phyloP scores from a whole-genome alignment of 169 alveolate species.

The Babesia divergens region DNA sequence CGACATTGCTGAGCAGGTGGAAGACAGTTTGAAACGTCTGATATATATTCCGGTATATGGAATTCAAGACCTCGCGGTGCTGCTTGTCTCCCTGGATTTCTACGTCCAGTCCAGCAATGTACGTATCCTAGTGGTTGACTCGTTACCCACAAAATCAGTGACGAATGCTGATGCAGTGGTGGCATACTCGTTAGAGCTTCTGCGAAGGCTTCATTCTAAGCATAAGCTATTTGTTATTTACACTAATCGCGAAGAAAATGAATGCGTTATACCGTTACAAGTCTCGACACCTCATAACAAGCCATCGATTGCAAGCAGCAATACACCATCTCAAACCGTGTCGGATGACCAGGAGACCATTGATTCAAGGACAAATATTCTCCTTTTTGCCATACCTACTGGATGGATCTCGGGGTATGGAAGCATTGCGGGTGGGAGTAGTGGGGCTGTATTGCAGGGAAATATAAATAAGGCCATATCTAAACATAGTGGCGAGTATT shows the following conservation, averaged over 20 bases:
- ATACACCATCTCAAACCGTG: neutral
- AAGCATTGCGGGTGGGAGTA: neutral
- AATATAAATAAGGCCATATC: too few species aligned
- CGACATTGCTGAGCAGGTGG: neutral
- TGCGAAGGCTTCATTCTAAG: neutral
- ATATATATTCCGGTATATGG: constrained; percentile 14
- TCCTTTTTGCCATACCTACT: neutral
- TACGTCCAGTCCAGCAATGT: neutral
- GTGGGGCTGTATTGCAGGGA: too few species aligned
- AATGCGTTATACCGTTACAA: neutral
- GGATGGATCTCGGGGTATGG: neutral
- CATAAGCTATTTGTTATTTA: neutral
- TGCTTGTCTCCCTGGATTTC: constrained; percentile 4
- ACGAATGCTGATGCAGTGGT: neutral
- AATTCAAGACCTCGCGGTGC: neutral
- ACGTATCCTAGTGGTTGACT: neutral
- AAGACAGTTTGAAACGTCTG: neutral
- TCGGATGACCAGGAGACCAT: neutral
- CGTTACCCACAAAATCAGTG: neutral
- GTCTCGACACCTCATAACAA: neutral
- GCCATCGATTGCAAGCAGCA: neutral
- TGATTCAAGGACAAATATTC: neutral
- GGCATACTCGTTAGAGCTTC: neutral
- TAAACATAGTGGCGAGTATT: too few species aligned
- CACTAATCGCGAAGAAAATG: constrained; percentile 12